Base-by-base conservation (phyloP, 2,329 filamentous ascomycete species). In the Colletotrichum sp. region DNA sequence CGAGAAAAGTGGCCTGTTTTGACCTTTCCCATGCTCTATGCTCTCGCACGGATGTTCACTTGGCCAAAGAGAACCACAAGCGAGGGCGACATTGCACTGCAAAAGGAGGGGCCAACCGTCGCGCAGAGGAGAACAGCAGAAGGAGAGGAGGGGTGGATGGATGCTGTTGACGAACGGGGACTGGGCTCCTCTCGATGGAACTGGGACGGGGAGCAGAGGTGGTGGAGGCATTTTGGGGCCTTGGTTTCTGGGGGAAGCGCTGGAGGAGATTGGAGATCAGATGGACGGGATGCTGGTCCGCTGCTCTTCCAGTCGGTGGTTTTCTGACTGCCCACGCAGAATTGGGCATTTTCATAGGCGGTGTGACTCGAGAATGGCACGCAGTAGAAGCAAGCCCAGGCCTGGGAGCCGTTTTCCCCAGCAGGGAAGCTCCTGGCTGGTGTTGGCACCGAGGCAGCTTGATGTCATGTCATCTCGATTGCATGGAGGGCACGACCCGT, bases 1-100 rank as follows among this genome's bases (percentile, higher is more conserved):
- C 24, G 24, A 12, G 24, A 71, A 75, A 68, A 64, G 44, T 59
- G 69, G 57, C 70, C 64, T 69, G 63, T 60, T 73, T 69, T 73
- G 44, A 69, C 57, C 68, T 69, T 73, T 66, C 26, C 34, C 49
- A 69, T 36, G 28, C 60, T 52, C 44, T 52, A 52, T 21, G 44
- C 64, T 21, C 44, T 52, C 55, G 69, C 69, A 69, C 73, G 55
- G 73, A 69, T 60, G 21, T 39, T 49, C 36, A 67, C 49, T 52
- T n/a, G 57, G 49, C 36, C 69, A 62, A 55, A 44, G 36, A 36
- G 39, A 32, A 32, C 36, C n/a, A 69, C 21, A 24, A 69, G 65
- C 55, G 57, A 69, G 52, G 34, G 55, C 24, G n/a, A 62, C 59
- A 62, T 28, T 24, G 67, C 67, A 60, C 52, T 24, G 49, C 18